Base-by-base conservation (phyloP, 1,284 basidiomycete species). In the Moesziomyces parantarcticus region DNA sequence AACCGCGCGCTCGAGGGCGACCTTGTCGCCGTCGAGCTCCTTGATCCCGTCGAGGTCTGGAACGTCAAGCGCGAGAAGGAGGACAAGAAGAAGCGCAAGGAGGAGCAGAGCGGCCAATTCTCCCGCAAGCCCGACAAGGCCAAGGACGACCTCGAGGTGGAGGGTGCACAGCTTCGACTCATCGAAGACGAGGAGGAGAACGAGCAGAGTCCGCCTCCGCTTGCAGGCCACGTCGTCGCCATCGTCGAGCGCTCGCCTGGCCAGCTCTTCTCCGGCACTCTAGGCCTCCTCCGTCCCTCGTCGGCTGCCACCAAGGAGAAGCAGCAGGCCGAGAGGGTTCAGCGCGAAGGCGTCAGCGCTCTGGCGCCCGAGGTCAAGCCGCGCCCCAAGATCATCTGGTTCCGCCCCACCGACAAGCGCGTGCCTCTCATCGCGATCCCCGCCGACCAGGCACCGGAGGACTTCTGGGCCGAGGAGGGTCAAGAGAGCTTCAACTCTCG, bases 11-110 rank as follows among this genome's bases (percentile, higher is more conserved):
- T 99, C 43, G 97, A 99, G 84, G 97, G 97, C 41, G 97, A 99
- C 84, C 94, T 99, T 61, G 97, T 99, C 61, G 97, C 97, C 25
- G 93, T 99, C 40, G 97, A 99, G 85, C 89, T 99, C 45, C 89
- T 99, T 62, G 96, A 99, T 76, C 96, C 84, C 9, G 67, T 75
- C 50, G 82, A 82, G 85, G 96, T 99, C 9, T 98, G 97, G 97
- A 91, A 91, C 21, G 97, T 95, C 16, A 99, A 99, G 88, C 98
- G 98, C 87, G 97, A 99, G 87, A 99, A 99, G 87, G 96, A 99
- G 85, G 97, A 99, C 87, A 99, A 99, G 79, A 83, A 83, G 75
- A 79, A 79, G 74, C 75, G 80, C 56, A 99, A 99, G 89, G 97
- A 99, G 86, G 97, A 99, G 86, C 95, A 95, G 82, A 97, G 93